These are phyloP conservation scores for Yueomyces sinensis DNA, from an alignment of 805 yeast genomes.

Conservation along the genomic window DNA sequence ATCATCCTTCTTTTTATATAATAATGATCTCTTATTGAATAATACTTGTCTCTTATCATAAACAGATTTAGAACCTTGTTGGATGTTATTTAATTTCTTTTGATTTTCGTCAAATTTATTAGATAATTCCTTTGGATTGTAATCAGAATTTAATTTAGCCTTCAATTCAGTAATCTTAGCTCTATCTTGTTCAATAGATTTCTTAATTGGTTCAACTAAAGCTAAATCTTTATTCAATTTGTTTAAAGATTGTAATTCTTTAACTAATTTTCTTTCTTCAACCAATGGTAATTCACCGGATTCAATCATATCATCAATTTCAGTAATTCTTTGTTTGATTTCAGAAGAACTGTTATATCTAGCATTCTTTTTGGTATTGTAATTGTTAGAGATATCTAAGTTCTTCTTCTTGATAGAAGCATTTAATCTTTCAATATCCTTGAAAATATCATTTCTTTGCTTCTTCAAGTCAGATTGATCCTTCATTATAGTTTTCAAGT, in stretches of 20 bases:
- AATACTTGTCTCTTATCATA: constrained; percentile 54
- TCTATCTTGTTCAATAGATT: constrained; percentile 67
- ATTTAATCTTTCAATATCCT: constrained; percentile 63
- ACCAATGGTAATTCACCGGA: constrained; percentile 74
- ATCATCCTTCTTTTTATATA: constrained; percentile 56
- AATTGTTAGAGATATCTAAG: constrained; percentile 55
- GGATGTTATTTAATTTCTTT: constrained; percentile 56
- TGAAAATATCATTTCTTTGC: constrained; percentile 34
- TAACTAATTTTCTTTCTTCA: constrained; percentile 75
- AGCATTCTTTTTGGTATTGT: constrained; percentile 33
- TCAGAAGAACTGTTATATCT: constrained; percentile 56
- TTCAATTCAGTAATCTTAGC: constrained; percentile 64
- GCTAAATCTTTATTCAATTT: constrained; percentile 70
- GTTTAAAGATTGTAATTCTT: constrained; percentile 75
- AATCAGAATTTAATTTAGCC: constrained; percentile 38
- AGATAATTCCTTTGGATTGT: constrained; percentile 49
- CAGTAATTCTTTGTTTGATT: constrained; percentile 49
- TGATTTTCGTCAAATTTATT: constrained; percentile 56
- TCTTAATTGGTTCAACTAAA: constrained; percentile 60
- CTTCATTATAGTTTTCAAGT: constrained; percentile 33
- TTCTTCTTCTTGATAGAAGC: constrained; percentile 59
- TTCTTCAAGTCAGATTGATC: constrained; percentile 35
- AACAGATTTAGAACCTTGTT: constrained; percentile 42
- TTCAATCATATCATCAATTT: constrained; percentile 62
- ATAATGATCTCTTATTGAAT: constrained; percentile 50